A percentile compares a stretch with the other conserved stretches of the same genome.
Conservation (phyloP, 2,329 filamentous ascomycete species). For the Drechmeria coniospora region DNA sequence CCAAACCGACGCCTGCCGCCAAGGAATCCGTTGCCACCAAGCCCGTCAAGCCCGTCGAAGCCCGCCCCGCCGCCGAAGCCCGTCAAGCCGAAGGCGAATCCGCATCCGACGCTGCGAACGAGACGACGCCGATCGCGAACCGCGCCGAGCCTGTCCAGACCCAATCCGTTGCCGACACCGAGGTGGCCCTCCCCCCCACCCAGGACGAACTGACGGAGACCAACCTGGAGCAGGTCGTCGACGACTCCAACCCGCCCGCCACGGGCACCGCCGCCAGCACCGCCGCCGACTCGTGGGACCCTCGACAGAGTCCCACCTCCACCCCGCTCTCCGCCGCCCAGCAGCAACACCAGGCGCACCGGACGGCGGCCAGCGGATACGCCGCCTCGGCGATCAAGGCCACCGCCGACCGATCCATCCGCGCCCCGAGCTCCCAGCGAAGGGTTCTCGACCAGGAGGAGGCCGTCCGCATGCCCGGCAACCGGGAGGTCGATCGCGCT, state of each 20-base stretch:
- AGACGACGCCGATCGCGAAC: slow-evolving; percentile 18
- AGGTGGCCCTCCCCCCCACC: slow-evolving; percentile 47
- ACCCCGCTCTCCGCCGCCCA: slow-evolving; percentile 52
- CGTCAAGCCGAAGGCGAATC: slow-evolving; percentile 18
- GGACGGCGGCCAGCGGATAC: slow-evolving; percentile 46
- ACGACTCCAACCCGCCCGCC: slow-evolving; percentile 59
- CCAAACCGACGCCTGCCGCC: slow-evolving; percentile 32
- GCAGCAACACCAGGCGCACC: slow-evolving; percentile 43
- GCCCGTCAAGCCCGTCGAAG: slow-evolving; percentile 17
- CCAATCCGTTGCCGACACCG: slow-evolving; percentile 26
- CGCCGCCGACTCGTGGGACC: slow-evolving; percentile 71
- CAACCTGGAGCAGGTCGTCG: slow-evolving; percentile 82
- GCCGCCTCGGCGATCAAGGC: slow-evolving; percentile 74
- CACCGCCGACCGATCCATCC: slow-evolving; percentile 43
- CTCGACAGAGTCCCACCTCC: slow-evolving; percentile 43
- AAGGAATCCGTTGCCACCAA: slow-evolving; percentile 19
- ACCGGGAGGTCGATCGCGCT: slow-evolving; percentile 83
- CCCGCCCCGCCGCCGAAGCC: slow-evolving; percentile 22
- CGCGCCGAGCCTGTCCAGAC: slow-evolving; percentile 11
- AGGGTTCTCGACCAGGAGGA: slow-evolving; percentile 90
- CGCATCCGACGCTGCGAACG: slow-evolving; percentile 17
- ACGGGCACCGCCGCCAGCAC: slow-evolving; percentile 83
- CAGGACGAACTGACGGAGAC: slow-evolving; percentile 77
- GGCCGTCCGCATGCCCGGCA: slow-evolving; percentile 94
- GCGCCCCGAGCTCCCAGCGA: slow-evolving; percentile 68